Percentiles rank a stretch among this genome's conserved stretches.
phyloP scores from a whole-genome alignment of 2,329 filamentous ascomycete species.

The Incumbomyces delicatus region DNA sequence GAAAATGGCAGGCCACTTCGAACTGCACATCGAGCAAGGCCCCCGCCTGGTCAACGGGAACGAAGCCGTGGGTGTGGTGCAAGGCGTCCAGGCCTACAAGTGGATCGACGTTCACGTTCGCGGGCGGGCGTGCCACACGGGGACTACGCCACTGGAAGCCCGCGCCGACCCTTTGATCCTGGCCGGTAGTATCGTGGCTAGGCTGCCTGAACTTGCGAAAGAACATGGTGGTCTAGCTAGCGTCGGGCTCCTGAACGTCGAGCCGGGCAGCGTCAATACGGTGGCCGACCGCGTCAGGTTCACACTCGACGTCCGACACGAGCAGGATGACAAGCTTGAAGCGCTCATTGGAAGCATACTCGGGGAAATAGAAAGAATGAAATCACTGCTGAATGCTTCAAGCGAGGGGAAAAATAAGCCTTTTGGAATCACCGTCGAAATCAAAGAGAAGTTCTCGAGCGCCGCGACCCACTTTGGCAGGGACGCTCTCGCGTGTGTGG shows the following conservation, averaged over 20 bases:
- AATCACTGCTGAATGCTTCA: not conserved
- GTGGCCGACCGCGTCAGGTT: slow-evolving; percentile 54
- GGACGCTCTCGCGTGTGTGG: slow-evolving; percentile 54
- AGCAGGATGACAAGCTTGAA: slow-evolving; percentile 8
- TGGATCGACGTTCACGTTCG: slow-evolving; percentile 61
- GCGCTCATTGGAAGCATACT: slow-evolving; percentile 9
- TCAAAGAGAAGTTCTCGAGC: slow-evolving; percentile 23
- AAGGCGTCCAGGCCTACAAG: slow-evolving; percentile 63
- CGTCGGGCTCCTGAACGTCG: slow-evolving; percentile 58
- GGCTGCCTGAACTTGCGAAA: slow-evolving; percentile 52
- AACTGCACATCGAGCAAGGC: slow-evolving; percentile 78
- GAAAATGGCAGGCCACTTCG: slow-evolving; percentile 70
- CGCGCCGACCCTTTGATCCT: slow-evolving; percentile 60
- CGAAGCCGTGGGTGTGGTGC: slow-evolving; percentile 59
- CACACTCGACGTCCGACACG: slow-evolving; percentile 19
- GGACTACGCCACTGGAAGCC: slow-evolving; percentile 59
- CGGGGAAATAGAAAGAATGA: slow-evolving; percentile 4
- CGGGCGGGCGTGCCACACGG: slow-evolving; percentile 63
- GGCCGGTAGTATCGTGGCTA: slow-evolving; percentile 57
- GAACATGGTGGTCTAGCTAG: slow-evolving; percentile 52
- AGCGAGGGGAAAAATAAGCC: slow-evolving; percentile 7
- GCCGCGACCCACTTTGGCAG: slow-evolving; percentile 50
- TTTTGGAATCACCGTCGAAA: not conserved
- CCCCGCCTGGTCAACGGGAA: slow-evolving; percentile 58
- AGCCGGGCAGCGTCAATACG: slow-evolving; percentile 63